phyloP scores from a whole-genome alignment of 495 filamentous ascomycete species.

The Hyaloscypha bicolor region DNA sequence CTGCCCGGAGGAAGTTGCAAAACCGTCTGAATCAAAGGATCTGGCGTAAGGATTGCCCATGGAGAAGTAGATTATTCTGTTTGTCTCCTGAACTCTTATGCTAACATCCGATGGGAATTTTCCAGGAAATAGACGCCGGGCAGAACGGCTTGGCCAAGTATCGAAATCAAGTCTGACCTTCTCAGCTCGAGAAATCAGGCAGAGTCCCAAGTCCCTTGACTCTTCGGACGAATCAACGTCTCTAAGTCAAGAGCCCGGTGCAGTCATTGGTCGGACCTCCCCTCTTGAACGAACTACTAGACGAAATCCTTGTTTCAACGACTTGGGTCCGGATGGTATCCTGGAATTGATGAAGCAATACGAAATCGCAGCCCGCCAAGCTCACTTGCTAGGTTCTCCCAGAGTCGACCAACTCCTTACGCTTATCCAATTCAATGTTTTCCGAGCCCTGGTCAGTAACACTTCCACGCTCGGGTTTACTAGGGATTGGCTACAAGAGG shows the following conservation, averaged over 20 bases:
- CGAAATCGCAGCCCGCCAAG: not conserved
- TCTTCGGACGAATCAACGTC: not conserved
- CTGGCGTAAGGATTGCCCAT: conserved; percentile 26
- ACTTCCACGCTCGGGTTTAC: conserved; percentile 28
- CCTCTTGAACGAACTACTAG: not conserved
- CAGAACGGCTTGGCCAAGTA: not conserved
- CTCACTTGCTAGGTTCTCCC: conserved; percentile 23
- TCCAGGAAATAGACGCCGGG: not conserved
- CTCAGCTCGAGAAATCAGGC: not conserved
- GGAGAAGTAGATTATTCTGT: not conserved
- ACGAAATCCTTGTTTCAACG: not conserved
- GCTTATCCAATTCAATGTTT: conserved; percentile 38
- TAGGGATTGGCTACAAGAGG: conserved; percentile 26
- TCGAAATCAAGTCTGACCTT: not conserved
- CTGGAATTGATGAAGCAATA: not conserved
- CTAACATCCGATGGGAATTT: not conserved
- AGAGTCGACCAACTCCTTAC: conserved; percentile 35
- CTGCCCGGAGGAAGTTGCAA: conserved; percentile 33
- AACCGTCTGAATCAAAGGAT: conserved; percentile 38
- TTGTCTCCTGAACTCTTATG: not conserved
- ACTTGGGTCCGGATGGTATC: not conserved
- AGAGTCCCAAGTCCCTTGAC: not conserved
- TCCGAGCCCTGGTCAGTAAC: conserved; percentile 34
- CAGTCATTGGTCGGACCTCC: not conserved
- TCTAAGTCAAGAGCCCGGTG: not conserved